phyloP scores from a whole-genome alignment of 768 basidiomycete species.

The Hemileccinum rubropunctum region DNA sequence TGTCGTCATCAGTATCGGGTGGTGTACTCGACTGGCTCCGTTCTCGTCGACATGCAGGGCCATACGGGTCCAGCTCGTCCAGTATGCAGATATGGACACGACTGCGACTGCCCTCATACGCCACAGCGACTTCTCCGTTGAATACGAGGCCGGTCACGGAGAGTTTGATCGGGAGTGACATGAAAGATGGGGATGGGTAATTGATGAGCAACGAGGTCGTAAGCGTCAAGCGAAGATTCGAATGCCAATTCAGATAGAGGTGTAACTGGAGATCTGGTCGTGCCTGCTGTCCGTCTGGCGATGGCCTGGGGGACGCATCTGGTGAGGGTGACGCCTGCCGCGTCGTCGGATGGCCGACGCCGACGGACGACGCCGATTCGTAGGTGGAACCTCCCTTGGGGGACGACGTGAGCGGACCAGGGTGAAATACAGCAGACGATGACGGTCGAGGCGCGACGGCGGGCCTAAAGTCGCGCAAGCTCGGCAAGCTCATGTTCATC shows the following conservation, averaged over 20 bases:
- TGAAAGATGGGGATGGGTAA: conserved; percentile 94
- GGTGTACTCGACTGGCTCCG: conserved; percentile 48
- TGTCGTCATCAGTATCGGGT: conserved; percentile 63
- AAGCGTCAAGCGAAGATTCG: conserved; percentile 84
- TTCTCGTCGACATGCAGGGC: conserved; percentile 62
- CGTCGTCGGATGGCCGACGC: conserved; percentile 16
- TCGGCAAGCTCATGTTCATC: conserved; percentile 34
- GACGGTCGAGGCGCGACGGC: conserved; percentile 17
- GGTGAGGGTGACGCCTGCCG: conserved; percentile 13
- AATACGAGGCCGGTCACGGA: conserved; percentile 89
- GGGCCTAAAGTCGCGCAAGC: conserved; percentile 37
- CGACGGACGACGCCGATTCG: conserved; percentile 14
- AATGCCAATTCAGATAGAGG: conserved; percentile 80
- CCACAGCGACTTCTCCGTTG: conserved; percentile 83
- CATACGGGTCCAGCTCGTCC: conserved; percentile 84
- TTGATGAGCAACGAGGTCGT: conserved; percentile 94
- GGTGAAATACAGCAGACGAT: conserved; percentile 25
- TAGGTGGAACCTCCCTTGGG: conserved; percentile 17
- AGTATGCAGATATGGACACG: conserved; percentile 87
- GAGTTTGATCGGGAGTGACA: conserved; percentile 94
- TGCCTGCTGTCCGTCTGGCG: conserved; percentile 25
- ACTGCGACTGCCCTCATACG: conserved; percentile 80
- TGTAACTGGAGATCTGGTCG: conserved; percentile 83
- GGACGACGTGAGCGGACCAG: conserved; percentile 33
- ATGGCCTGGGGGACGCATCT: no score